A percentile compares a stretch with the other conserved stretches of the same genome.
phyloP scores from a whole-genome alignment of 257 asterid genomes.

The Petunia secreta region DNA sequence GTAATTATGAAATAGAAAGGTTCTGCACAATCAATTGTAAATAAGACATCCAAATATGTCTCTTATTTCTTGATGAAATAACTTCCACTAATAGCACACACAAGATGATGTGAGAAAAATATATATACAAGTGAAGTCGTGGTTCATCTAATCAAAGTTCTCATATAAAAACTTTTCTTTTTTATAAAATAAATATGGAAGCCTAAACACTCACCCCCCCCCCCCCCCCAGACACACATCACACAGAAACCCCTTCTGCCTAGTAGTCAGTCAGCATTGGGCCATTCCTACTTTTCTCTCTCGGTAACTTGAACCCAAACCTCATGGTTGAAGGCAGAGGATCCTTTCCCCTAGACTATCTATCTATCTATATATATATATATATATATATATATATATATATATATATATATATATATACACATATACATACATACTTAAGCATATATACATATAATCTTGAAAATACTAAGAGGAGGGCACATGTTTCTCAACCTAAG shows the following conservation, averaged over 20 bases:
- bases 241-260: neutral
- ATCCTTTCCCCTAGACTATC: neutral
- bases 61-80: neutral
- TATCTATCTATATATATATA: no score
- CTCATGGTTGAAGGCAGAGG: slow-evolving; percentile 13
- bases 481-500: slow-evolving; percentile 17
- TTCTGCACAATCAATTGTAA: neutral
- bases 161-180: neutral
- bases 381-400: no score
- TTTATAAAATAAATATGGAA: neutral
- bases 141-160: neutral
- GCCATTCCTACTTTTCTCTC: neutral
- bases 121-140: neutral
- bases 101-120: neutral
- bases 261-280: neutral
- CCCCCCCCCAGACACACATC: neutral
- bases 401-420: no score
- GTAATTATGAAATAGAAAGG: neutral
- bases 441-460: neutral
- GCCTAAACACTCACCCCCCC: neutral
- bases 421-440: neutral
- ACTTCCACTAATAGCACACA: slow-evolving; percentile 4
- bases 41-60: neutral
- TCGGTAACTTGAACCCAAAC: slow-evolving; percentile 18
- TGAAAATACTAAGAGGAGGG: slow-evolving; percentile 4